phyloP scores from a whole-genome alignment of 371 early-diverging fungal species.

The Lichtheimia hyalospora region DNA sequence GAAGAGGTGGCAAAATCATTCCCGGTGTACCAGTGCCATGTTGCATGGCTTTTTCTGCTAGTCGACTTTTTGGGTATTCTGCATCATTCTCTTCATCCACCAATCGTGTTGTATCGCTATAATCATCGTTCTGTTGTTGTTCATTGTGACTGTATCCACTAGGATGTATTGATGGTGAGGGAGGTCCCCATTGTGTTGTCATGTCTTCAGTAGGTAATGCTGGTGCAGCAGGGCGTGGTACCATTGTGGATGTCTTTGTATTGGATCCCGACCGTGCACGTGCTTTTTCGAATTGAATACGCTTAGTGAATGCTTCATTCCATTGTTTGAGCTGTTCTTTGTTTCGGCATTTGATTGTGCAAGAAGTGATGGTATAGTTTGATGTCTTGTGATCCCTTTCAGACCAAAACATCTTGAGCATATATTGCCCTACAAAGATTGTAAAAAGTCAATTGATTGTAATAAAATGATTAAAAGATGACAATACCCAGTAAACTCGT shows the following conservation, averaged over 20 bases:
- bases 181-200: too few species aligned
- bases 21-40: constrained; percentile 11
- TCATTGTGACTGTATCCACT: too few species aligned
- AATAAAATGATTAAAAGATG: background rate
- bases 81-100: too few species aligned
- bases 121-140: too few species aligned
- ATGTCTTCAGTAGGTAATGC: too few species aligned
- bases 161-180: too few species aligned
- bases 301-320: constrained; percentile 68
- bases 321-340: constrained; percentile 90
- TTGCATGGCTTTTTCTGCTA: too few species aligned
- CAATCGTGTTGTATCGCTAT: too few species aligned
- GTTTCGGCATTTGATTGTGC: constrained; percentile 79
- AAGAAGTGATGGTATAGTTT: constrained; percentile 58
- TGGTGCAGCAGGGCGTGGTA: too few species aligned
- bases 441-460: too few species aligned
- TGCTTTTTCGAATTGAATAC: constrained; percentile 31
- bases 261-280: background rate
- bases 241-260: too few species aligned
- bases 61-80: too few species aligned
- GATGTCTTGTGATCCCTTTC: constrained; percentile 43
- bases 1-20: constrained; percentile 53
- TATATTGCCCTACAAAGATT: constrained; percentile 22
- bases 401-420: constrained; percentile 35
- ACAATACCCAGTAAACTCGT: constrained; percentile 60